These are phyloP conservation scores for Neofusicoccum kwambonambiense DNA, from an alignment of 2,329 filamentous ascomycete species.

Conservation along the genomic window DNA sequence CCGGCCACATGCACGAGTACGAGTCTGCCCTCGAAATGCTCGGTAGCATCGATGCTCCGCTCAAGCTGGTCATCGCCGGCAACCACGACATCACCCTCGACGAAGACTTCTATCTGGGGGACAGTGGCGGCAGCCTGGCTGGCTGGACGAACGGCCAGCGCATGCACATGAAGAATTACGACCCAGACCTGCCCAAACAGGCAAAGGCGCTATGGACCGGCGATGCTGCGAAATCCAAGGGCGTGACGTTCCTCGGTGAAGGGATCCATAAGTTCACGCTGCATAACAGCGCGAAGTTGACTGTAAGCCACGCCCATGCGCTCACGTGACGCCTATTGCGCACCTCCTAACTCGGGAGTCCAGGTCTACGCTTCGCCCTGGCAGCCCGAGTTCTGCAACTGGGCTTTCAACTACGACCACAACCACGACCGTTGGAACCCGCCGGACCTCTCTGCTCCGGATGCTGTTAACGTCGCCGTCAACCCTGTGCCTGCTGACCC, in stretches of 20 bases:
- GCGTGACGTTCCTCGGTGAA: slow-evolving; percentile 58
- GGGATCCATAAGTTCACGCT: slow-evolving; percentile 49
- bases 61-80: slow-evolving; percentile 63
- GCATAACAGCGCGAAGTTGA: slow-evolving; percentile 50
- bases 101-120: slow-evolving; percentile 44
- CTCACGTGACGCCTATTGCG: not conserved
- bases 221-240: slow-evolving; percentile 43
- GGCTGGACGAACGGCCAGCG: slow-evolving; percentile 23
- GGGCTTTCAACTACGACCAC: slow-evolving; percentile 56
- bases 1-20: slow-evolving; percentile 51
- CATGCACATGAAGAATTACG: slow-evolving; percentile 29
- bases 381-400: slow-evolving; percentile 56
- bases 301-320: slow-evolving; percentile 25
- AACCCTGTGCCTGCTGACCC: slow-evolving; percentile 40
- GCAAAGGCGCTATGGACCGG: slow-evolving; percentile 46
- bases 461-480: slow-evolving; percentile 15
- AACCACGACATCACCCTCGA: slow-evolving; percentile 64
- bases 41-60: slow-evolving; percentile 47
- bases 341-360: too few relatives aligned
- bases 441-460: slow-evolving; percentile 27
- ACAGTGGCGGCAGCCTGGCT: not conserved
- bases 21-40: slow-evolving; percentile 49
- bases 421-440: slow-evolving; percentile 54
- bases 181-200: slow-evolving; percentile 23
- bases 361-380: slow-evolving; percentile 55